Evolutionary conservation across 495 filamentous ascomycete genomes (phyloP).

Genomic region (Hyaloscypha hepaticicola): DNA sequence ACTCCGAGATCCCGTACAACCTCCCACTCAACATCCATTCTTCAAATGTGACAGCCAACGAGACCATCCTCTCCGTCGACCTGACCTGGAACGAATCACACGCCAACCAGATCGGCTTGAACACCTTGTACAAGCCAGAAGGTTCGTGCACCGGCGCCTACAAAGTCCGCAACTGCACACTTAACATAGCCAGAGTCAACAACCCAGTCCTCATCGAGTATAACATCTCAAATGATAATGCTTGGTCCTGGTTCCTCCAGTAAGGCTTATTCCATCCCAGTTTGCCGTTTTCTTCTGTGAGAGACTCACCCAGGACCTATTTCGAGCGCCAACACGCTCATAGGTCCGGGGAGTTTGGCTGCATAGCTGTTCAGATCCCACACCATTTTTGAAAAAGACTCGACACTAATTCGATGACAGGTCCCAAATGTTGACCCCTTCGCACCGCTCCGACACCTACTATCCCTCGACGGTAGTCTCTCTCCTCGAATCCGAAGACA

Average conservation of each 20-base stretch:
- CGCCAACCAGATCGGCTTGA: conserved; percentile 5
- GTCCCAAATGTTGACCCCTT: too few species aligned
- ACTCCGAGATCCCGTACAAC: not conserved
- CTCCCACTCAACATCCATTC: conserved; percentile 4
- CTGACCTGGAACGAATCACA: not conserved
- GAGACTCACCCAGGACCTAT: too few species aligned
- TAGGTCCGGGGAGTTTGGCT: too few species aligned
- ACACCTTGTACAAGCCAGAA: not conserved
- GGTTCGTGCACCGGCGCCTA: not conserved
- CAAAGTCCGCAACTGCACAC: conserved; percentile 5
- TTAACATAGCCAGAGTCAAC: not conserved
- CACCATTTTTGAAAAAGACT: too few species aligned
- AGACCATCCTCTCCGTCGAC: not conserved
- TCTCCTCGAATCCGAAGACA: not conserved
- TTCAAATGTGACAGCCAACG: not conserved
- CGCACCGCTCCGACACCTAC: not conserved
- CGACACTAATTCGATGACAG: too few species aligned
- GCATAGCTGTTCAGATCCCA: too few species aligned
- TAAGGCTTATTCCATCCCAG: too few species aligned
- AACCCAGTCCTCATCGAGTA: not conserved
- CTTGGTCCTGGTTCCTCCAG: too few species aligned
- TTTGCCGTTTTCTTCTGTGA: too few species aligned
- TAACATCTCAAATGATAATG: too few species aligned
- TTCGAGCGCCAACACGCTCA: too few species aligned
- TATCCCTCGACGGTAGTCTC: not conserved